Conservation (phyloP, 805 yeast species). For the Gaillardinia entomophila region DNA sequence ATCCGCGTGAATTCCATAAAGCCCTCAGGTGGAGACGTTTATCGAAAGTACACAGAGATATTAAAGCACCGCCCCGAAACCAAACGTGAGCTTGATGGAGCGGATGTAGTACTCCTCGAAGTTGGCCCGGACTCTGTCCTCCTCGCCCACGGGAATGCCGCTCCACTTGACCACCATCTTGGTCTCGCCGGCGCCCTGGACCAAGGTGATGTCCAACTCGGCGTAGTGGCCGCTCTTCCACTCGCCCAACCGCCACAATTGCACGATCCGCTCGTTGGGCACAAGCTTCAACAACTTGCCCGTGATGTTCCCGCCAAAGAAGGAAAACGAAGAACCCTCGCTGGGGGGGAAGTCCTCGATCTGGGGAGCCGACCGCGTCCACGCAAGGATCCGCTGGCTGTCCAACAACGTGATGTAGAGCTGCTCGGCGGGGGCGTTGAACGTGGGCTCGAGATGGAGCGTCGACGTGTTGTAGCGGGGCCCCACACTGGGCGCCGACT, state of each 20-base stretch:
- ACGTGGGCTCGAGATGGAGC: slow-evolving; percentile 68
- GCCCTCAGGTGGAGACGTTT: too few species aligned
- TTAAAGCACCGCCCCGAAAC: slow-evolving; percentile 87
- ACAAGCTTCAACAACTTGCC: slow-evolving; percentile 63
- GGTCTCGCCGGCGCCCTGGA: slow-evolving; percentile 82
- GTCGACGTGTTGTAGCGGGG: slow-evolving; percentile 79
- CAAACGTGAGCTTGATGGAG: slow-evolving; percentile 87
- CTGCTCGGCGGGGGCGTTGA: slow-evolving; percentile 85
- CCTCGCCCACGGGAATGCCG: slow-evolving; percentile 95
- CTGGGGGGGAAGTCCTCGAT: slow-evolving; percentile 44
- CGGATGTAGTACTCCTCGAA: slow-evolving; percentile 86
- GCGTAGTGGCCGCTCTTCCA: slow-evolving; percentile 90
- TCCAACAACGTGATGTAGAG: slow-evolving; percentile 72
- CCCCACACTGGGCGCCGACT: slow-evolving; percentile 2
- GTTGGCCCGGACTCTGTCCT: slow-evolving; percentile 76
- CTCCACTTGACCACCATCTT: slow-evolving; percentile 69
- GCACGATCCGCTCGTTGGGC: slow-evolving; percentile 54
- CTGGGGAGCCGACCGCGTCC: slow-evolving; percentile 74
- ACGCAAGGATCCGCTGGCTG: slow-evolving; percentile 75
- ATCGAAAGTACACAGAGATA: too few species aligned
- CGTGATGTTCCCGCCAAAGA: slow-evolving; percentile 84
- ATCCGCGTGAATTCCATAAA: too few species aligned
- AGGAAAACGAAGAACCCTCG: slow-evolving; percentile 56
- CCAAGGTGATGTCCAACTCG: slow-evolving; percentile 55
- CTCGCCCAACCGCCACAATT: slow-evolving; percentile 81